Percentiles rank a stretch among this genome's conserved stretches.
Conservation (phyloP, 495 filamentous ascomycete species). For the Aspergillus biplanus region DNA sequence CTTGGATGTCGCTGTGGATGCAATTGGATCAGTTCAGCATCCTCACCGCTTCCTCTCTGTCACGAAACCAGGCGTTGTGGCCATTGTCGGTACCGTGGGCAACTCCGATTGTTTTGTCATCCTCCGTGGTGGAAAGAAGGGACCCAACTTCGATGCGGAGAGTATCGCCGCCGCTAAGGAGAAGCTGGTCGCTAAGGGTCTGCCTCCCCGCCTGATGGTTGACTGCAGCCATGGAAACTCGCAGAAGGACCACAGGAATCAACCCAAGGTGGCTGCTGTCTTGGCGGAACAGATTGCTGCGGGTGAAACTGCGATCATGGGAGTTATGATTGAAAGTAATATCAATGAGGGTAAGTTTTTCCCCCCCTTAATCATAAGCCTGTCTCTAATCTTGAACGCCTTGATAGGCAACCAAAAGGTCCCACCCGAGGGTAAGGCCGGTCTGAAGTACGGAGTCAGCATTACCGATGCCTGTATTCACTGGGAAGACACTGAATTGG, state of each 20-base stretch:
- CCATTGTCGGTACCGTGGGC: conserved; percentile 92
- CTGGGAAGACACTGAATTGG: conserved; percentile 88
- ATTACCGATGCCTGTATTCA: conserved; percentile 98
- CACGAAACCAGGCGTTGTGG: conserved; percentile 94
- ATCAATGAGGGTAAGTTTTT: conserved; percentile 80
- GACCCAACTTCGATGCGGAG: conserved; percentile 89
- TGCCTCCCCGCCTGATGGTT: conserved; percentile 85
- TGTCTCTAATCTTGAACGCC: conserved; percentile 4
- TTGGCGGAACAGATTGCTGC: conserved; percentile 81
- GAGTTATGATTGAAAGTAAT: conserved; percentile 98
- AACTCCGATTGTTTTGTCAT: conserved; percentile 99
- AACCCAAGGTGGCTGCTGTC: conserved; percentile 87
- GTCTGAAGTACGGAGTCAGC: conserved; percentile 91
- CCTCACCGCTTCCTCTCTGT: conserved; percentile 98
- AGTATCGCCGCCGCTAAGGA: conserved; percentile 79
- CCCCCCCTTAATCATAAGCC: conserved; percentile 3
- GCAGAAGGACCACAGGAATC: conserved; percentile 93
- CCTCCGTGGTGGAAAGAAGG: conserved; percentile 87
- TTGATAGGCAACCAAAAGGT: conserved; percentile 84
- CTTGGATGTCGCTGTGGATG: conserved; percentile 89
- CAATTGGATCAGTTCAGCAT: conserved; percentile 90
- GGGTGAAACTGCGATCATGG: conserved; percentile 90
- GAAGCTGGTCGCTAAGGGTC: conserved; percentile 65
- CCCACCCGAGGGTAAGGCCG: conserved; percentile 81
- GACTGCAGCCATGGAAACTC: conserved; percentile 99